A percentile compares a stretch with the other conserved stretches of the same genome.
These are phyloP conservation scores for Starmerella potacharoeniae DNA, from an alignment of 805 yeast species.

Conservation along the genomic window DNA sequence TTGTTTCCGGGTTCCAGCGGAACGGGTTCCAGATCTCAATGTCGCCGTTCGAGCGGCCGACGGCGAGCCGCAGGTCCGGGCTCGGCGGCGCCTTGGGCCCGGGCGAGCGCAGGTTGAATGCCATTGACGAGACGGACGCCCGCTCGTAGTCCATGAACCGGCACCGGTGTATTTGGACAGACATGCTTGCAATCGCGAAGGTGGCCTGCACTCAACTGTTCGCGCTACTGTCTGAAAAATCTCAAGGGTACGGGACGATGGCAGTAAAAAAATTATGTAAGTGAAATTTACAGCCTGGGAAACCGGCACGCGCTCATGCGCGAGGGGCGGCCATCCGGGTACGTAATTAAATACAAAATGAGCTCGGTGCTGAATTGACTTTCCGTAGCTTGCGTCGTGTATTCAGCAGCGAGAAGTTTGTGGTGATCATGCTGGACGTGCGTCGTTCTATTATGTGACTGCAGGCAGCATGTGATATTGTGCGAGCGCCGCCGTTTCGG, in stretches of 20 bases:
- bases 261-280: constrained; percentile 1
- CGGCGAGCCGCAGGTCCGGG: constrained; percentile 60
- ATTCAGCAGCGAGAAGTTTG: too few relatives aligned
- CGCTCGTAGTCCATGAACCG: constrained; percentile 84
- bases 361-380: too few relatives aligned
- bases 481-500: too few relatives aligned
- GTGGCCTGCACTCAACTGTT: not conserved
- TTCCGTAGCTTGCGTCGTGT: too few relatives aligned
- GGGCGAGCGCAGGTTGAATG: constrained; percentile 51
- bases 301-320: not conserved
- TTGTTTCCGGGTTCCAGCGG: constrained; percentile 63
- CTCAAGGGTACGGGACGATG: not conserved
- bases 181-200: constrained; percentile 7
- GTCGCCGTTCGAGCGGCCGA: constrained; percentile 89
- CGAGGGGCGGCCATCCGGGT: too few relatives aligned
- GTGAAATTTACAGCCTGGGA: not conserved
- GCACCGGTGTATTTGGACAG: constrained; percentile 77
- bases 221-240: constrained; percentile 1
- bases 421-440: too few relatives aligned
- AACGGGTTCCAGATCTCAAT: constrained; percentile 92
- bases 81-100: constrained; percentile 36
- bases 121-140: constrained; percentile 67
- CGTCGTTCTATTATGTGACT: too few relatives aligned
- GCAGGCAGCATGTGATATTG: too few relatives aligned
- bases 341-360: too few relatives aligned